Percentiles rank a stretch among this genome's conserved stretches.
These are phyloP conservation scores for Rutstroemia sp. DNA, from an alignment of 2,329 filamentous ascomycete genomes.

Conservation along the genomic window DNA sequence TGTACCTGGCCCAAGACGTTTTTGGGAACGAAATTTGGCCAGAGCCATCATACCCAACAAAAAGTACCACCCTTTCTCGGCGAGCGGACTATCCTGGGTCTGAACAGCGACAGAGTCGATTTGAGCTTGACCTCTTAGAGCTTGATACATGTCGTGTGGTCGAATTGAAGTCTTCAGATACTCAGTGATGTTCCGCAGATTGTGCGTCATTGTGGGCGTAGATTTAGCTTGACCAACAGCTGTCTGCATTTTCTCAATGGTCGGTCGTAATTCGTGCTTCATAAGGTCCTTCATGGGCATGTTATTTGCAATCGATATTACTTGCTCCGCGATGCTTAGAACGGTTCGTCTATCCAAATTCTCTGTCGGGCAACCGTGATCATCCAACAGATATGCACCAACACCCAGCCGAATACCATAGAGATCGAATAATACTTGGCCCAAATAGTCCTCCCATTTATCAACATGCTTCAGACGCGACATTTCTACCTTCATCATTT, in stretches of 20 bases:
- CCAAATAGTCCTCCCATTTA: conserved; percentile 79
- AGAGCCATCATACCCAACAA: conserved; percentile 81
- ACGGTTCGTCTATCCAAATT: conserved; percentile 75
- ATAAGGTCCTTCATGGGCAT: conserved; percentile 86
- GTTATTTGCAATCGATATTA: conserved; percentile 71
- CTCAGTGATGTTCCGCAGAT: conserved; percentile 72
- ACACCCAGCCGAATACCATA: conserved; percentile 73
- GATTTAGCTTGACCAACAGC: conserved; percentile 74
- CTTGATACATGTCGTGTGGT: conserved; percentile 69
- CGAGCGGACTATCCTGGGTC: conserved; percentile 61
- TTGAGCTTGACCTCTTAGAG: conserved; percentile 69
- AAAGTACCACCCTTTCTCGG: conserved; percentile 86
- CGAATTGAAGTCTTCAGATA: conserved; percentile 81
- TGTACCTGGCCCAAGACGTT: conserved; percentile 29
- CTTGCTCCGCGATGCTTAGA: conserved; percentile 72
- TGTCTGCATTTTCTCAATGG: conserved; percentile 89
- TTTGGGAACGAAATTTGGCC: conserved; percentile 59
- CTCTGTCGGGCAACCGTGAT: conserved; percentile 74
- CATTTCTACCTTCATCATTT: conserved; percentile 81
- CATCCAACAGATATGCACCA: conserved; percentile 57
- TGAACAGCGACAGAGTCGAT: conserved; percentile 66
- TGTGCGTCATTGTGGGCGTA: conserved; percentile 75
- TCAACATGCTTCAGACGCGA: conserved; percentile 68
- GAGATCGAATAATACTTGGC: conserved; percentile 76
- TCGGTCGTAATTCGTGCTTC: conserved; percentile 82